A percentile compares a stretch with the other conserved stretches of the same genome.
Evolutionary conservation across 495 filamentous ascomycete genomes (phyloP).

Genomic region (Daldinia grandis): DNA sequence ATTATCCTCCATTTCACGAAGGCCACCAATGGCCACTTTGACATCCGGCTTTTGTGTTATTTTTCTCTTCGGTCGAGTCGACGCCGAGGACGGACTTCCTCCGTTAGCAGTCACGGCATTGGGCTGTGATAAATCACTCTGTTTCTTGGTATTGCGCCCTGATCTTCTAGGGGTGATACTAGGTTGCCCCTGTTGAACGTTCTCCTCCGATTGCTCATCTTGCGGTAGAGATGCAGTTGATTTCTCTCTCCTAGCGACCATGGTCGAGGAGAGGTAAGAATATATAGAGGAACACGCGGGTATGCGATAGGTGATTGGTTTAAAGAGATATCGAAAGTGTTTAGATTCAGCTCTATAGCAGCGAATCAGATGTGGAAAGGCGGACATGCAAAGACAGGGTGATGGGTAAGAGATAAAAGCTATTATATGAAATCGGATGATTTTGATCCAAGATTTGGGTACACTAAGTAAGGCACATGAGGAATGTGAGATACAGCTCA

Average conservation of each 20-base stretch:
- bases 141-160: constrained; percentile 28
- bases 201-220: not conserved
- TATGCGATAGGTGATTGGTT: constrained; percentile 22
- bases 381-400: constrained; percentile 28
- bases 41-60: not conserved
- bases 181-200: not conserved
- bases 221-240: constrained; percentile 15
- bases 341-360: constrained; percentile 8
- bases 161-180: constrained; percentile 30
- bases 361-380: constrained; percentile 31
- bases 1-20: constrained; percentile 45
- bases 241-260: constrained; percentile 38
- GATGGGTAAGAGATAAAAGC: not conserved
- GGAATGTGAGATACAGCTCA: not conserved
- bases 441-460: constrained; percentile 1
- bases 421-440: constrained; percentile 2
- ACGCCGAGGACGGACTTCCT: not conserved
- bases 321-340: constrained; percentile 5
- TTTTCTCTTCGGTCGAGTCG: constrained; percentile 17
- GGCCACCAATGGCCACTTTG: constrained; percentile 23
- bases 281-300: not conserved
- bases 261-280: not conserved
- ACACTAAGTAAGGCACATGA: not conserved
- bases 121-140: not conserved
- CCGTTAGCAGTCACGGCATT: not conserved